Percentiles rank a stretch among this genome's conserved stretches.
Conservation (phyloP, 2,329 filamentous ascomycete genomes). For the Hypomyces rosellus region DNA sequence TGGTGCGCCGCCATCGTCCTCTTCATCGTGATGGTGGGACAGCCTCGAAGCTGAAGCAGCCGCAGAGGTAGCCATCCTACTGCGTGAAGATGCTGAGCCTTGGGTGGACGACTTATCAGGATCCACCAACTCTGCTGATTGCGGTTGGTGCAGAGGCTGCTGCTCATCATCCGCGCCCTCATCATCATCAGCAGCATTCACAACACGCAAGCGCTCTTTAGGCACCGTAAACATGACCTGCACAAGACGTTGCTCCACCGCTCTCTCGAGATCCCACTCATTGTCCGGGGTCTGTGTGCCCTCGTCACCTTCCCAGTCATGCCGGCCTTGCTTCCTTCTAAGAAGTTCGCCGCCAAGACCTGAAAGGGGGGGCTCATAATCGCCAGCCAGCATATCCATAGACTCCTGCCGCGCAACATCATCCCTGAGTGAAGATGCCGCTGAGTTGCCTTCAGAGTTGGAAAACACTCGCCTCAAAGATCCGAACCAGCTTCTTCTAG, state of each 20-base stretch:
- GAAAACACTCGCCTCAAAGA: slow-evolving; percentile 59
- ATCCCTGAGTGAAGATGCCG: slow-evolving; percentile 19
- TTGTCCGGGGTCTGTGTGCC: slow-evolving; percentile 39
- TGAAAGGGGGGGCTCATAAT: slow-evolving; percentile 39
- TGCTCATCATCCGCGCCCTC: slow-evolving; percentile 24
- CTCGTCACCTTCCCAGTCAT: slow-evolving; percentile 44
- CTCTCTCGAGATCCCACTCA: slow-evolving; percentile 73
- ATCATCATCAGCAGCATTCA: slow-evolving; percentile 63
- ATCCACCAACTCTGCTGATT: slow-evolving; percentile 36
- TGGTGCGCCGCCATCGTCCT: slow-evolving; percentile 8
- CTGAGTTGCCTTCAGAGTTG: slow-evolving; percentile 33
- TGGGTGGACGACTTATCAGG: slow-evolving; percentile 17
- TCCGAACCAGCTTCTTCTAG: slow-evolving; percentile 59
- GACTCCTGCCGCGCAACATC: slow-evolving; percentile 26
- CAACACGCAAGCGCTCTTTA: slow-evolving; percentile 77
- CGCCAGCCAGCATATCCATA: slow-evolving; percentile 28
- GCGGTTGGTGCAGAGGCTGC: slow-evolving; percentile 20
- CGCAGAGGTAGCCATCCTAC: background rate
- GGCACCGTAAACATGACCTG: slow-evolving; percentile 93
- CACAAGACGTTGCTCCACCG: slow-evolving; percentile 63
- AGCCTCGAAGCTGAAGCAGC: background rate
- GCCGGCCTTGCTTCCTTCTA: slow-evolving; percentile 48
- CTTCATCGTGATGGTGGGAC: slow-evolving; percentile 5
- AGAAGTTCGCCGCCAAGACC: slow-evolving; percentile 44
- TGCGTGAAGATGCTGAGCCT: slow-evolving; percentile 2